phyloP scores from a whole-genome alignment of 768 basidiomycete genomes.

The Leccinum imitatum region DNA sequence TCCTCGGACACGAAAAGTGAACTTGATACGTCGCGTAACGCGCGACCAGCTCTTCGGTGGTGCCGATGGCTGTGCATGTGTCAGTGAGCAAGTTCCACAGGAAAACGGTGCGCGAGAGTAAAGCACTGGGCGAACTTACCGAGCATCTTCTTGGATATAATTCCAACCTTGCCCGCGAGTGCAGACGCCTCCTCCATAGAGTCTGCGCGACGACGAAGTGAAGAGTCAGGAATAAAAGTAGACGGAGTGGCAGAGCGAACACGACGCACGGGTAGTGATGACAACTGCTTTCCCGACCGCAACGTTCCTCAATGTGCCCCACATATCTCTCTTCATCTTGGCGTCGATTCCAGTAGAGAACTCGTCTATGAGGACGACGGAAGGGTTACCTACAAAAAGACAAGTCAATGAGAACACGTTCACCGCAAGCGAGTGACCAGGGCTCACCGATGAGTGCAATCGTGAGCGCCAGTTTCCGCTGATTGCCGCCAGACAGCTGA shows the following conservation, averaged over 20 bases:
- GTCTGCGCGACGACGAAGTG: constrained; percentile 39
- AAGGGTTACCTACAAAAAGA: constrained; percentile 56
- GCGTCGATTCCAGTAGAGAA: constrained; percentile 84
- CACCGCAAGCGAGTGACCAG: not conserved
- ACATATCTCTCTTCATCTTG: constrained; percentile 83
- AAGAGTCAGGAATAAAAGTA: not conserved
- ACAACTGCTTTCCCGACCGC: constrained; percentile 67
- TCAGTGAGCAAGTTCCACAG: not conserved
- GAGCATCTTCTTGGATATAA: constrained; percentile 68
- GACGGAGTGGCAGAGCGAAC: not conserved
- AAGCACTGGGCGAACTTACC: constrained; percentile 43
- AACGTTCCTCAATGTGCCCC: constrained; percentile 66
- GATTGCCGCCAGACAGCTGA: constrained; percentile 77
- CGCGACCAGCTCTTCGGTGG: constrained; percentile 57
- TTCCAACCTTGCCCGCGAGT: constrained; percentile 73
- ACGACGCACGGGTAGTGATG: constrained; percentile 63
- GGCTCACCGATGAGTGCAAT: constrained; percentile 67
- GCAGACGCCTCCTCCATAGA: constrained; percentile 86
- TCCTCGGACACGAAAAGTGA: constrained; percentile 66
- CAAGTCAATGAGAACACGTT: not conserved
- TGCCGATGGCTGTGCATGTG: constrained; percentile 56
- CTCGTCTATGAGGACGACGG: constrained; percentile 79
- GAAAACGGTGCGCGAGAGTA: not conserved
- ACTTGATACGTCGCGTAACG: constrained; percentile 77
- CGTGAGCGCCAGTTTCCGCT: constrained; percentile 71